Base-by-base conservation (phyloP, 2,329 filamentous ascomycete genomes). In the Aspergillus aculeatinus region DNA sequence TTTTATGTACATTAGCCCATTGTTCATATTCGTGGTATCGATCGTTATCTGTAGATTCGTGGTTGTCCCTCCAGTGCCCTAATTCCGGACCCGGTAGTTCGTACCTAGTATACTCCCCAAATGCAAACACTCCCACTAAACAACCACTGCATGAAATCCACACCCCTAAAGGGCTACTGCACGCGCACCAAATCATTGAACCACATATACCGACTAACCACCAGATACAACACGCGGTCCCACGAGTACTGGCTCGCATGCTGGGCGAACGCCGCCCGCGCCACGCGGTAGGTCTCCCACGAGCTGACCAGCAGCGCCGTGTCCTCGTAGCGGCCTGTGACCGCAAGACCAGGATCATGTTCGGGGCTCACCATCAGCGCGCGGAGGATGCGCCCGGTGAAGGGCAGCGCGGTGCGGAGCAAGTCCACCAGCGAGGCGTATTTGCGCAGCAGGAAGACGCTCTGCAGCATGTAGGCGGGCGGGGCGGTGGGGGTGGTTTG, bases 201-300 rank as follows among this genome's bases (percentile, higher is more conserved):
- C 77, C 77, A 79, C 42, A 78, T 74, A 59, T 79, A 76, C 47
- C 76, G 74, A 62, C 75, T 77, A 9, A 76, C 51, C 1, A 78
- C 59, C 70, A 78, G 68, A 63, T 79, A 79, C 59, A 79, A 44
- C 44, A 74, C 68, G 16, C 77, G 68, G 58, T 79, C 76, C 75
- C 76, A 78, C 1, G 75, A 74, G 57, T 78, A 78, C 64, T 79
- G 77, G 57, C 72, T 77, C 35, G 62, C 62, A 59, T 79, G 76
- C 50, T 72, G 72, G 21, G 71, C 67, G 60, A 79, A 78, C 0
- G 76, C 76, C 10, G 65, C 49, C n/a, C 77, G 66, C 5, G 75
- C 76, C 57, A 69, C 63, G 33, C 68, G 61, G 62, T 79, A 79
- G 14, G 69, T 69, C 9, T 63, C 59, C 75, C 74, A 77, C 0